A percentile compares a stretch with the other conserved stretches of the same genome.
These are phyloP conservation scores for Saussurea involucrata DNA, from an alignment of 129 eudicot species.

Conservation along the genomic window DNA sequence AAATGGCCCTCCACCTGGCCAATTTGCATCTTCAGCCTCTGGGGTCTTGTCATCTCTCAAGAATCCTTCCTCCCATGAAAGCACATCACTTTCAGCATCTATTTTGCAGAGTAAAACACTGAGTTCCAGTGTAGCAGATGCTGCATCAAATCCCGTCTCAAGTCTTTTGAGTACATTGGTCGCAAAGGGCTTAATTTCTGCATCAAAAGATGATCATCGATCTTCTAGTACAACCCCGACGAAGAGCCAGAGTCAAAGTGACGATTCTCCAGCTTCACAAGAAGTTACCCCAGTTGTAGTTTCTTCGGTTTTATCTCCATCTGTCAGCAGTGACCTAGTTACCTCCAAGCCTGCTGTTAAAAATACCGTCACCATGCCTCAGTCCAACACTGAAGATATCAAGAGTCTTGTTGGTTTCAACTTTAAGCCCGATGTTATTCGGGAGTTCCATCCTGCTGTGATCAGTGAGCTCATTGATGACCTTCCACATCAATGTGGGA, in stretches of 20 bases:
- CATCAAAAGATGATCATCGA: conserved; percentile 41
- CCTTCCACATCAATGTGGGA: conserved; percentile 64
- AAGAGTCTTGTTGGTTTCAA: conserved; percentile 62
- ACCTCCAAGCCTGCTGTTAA: conserved; percentile 22
- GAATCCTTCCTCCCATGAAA: conserved; percentile 10
- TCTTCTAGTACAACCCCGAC: conserved; percentile 5
- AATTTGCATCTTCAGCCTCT: conserved; percentile 10
- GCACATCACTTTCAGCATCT: conserved; percentile 1
- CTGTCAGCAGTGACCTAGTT: conserved; percentile 30
- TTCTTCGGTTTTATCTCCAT: conserved; percentile 16
- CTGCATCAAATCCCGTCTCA: conserved; percentile 50
- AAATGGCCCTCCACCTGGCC: conserved; percentile 15
- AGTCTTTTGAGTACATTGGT: conserved; percentile 77
- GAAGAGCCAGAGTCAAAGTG: conserved; percentile 25
- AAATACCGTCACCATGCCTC: conserved; percentile 16
- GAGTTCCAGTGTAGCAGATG: conserved; percentile 17
- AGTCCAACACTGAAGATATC: conserved; percentile 28
- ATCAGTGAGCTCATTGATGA: conserved; percentile 60
- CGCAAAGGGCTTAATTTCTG: conserved; percentile 75
- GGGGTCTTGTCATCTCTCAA: conserved; percentile 7
- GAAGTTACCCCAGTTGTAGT: conserved; percentile 29
- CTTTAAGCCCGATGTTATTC: conserved; percentile 69
- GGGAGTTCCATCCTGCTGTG: conserved; percentile 58
- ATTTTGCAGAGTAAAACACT: conserved; percentile 27
- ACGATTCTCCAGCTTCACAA: conserved; percentile 17